These are phyloP conservation scores for Albatrellus ellisii DNA, from an alignment of 768 basidiomycete genomes.

Conservation along the genomic window DNA sequence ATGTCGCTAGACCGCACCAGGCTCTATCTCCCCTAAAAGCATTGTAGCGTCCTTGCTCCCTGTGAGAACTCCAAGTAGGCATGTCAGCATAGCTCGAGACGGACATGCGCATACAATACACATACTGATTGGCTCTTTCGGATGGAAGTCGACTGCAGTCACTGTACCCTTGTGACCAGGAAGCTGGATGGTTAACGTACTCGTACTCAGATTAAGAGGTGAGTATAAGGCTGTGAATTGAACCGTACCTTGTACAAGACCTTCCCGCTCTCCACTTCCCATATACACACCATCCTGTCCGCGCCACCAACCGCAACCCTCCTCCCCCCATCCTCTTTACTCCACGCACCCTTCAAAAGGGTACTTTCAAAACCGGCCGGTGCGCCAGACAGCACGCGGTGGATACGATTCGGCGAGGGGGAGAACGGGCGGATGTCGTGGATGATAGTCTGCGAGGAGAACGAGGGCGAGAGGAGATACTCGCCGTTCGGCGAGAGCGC, in stretches of 20 bases:
- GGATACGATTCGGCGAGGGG: slow-evolving; percentile 66
- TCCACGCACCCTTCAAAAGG: slow-evolving; percentile 79
- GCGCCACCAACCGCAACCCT: slow-evolving; percentile 85
- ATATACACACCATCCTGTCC: slow-evolving; percentile 75
- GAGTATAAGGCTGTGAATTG: neutral
- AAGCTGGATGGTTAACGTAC: slow-evolving; percentile 39
- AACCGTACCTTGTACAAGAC: slow-evolving; percentile 65
- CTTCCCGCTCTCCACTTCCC: slow-evolving; percentile 72
- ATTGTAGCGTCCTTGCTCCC: slow-evolving; percentile 89
- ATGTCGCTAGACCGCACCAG: slow-evolving; percentile 25
- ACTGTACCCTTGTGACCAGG: slow-evolving; percentile 97
- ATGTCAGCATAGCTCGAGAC: slow-evolving; percentile 2
- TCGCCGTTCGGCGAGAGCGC: slow-evolving; percentile 80
- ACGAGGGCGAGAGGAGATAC: slow-evolving; percentile 80
- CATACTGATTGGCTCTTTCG: slow-evolving; percentile 89
- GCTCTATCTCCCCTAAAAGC: slow-evolving; percentile 85
- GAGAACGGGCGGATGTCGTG: slow-evolving; percentile 94
- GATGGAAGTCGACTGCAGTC: slow-evolving; percentile 91
- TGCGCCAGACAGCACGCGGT: slow-evolving; percentile 69
- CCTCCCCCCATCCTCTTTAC: slow-evolving; percentile 67
- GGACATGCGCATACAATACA: slow-evolving; percentile 8
- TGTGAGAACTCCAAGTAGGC: slow-evolving; percentile 52
- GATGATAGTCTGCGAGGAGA: slow-evolving; percentile 81
- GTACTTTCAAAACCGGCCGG: slow-evolving; percentile 93
- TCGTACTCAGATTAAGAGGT: neutral